A percentile compares a stretch with the other conserved stretches of the same genome.
These are phyloP conservation scores for Sanghuangporus weigelae DNA, from an alignment of 1,284 basidiomycete species.

Conservation along the genomic window DNA sequence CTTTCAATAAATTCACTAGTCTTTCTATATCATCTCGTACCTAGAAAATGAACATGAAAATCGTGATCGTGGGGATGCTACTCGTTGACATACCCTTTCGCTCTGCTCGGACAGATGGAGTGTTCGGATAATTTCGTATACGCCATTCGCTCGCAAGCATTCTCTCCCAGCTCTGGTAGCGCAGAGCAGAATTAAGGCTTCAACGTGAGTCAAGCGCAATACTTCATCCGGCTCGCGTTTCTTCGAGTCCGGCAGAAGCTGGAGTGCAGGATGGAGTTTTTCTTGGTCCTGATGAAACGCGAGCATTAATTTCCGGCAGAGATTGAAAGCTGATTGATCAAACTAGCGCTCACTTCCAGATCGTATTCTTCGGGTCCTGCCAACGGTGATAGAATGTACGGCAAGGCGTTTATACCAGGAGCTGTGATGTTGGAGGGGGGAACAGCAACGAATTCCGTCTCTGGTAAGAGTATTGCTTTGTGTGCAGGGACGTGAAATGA, in stretches of 20 bases:
- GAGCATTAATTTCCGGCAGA: neutral
- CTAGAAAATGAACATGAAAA: constrained; percentile 25
- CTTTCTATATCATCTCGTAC: constrained; percentile 49
- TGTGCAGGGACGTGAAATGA: constrained; percentile 67
- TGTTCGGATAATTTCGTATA: constrained; percentile 83
- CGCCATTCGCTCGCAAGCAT: constrained; percentile 73
- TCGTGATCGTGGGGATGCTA: neutral
- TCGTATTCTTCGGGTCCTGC: constrained; percentile 95
- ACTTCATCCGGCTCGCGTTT: constrained; percentile 77
- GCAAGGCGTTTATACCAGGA: constrained; percentile 78
- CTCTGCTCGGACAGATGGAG: constrained; percentile 79
- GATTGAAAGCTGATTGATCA: neutral
- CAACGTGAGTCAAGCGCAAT: constrained; percentile 82
- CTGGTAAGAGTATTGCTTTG: constrained; percentile 62
- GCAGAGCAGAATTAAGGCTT: constrained; percentile 85
- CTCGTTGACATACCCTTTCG: constrained; percentile 50
- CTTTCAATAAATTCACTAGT: constrained; percentile 46
- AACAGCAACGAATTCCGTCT: constrained; percentile 42
- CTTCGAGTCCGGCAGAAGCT: constrained; percentile 86
- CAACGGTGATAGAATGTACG: constrained; percentile 83
- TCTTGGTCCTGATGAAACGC: constrained; percentile 77
- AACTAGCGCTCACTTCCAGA: constrained; percentile 55
- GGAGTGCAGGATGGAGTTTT: constrained; percentile 76
- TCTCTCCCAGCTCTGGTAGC: constrained; percentile 88
- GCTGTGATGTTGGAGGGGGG: constrained; percentile 54